Percentiles rank a stretch among this genome's conserved stretches.
phyloP scores from a whole-genome alignment of 768 basidiomycete species.

The Gautieria morchelliformis region DNA sequence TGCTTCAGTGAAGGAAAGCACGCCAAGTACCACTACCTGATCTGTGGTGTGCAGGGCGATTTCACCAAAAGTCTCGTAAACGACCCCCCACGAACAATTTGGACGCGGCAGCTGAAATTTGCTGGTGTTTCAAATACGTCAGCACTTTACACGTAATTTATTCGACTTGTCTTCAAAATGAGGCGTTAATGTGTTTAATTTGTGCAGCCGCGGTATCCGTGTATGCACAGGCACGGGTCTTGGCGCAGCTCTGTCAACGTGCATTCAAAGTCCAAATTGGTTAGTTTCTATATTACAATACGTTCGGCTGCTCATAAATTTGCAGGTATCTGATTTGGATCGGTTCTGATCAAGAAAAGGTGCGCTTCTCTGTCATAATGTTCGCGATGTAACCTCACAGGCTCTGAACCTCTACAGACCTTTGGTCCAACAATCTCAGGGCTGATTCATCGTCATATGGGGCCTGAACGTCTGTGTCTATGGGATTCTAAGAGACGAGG shows the following conservation, averaged over 20 bases:
- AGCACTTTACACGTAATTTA: constrained; percentile 53
- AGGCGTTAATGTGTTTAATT: neutral
- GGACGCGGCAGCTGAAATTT: constrained; percentile 78
- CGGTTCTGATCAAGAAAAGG: constrained; percentile 70
- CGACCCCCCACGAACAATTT: constrained; percentile 58
- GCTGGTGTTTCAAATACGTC: constrained; percentile 78
- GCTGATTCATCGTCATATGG: constrained; percentile 61
- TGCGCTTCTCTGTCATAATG: neutral
- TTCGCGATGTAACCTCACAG: neutral
- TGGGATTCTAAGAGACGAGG: constrained; percentile 70
- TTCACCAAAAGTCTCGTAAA: constrained; percentile 65
- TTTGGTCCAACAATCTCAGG: constrained; percentile 74
- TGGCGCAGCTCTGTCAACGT: constrained; percentile 69
- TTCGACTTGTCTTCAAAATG: neutral
- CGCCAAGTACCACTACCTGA: constrained; percentile 71
- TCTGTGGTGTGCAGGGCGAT: constrained; percentile 76
- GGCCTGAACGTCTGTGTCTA: constrained; percentile 60
- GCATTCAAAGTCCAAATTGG: constrained; percentile 66
- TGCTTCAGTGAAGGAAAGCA: constrained; percentile 52
- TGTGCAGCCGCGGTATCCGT: constrained; percentile 44
- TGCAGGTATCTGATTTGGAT: constrained; percentile 74
- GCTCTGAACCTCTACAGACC: constrained; percentile 24
- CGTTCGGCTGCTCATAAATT: neutral
- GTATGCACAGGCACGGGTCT: constrained; percentile 79
- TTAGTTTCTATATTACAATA: constrained; percentile 23